A percentile compares a stretch with the other conserved stretches of the same genome.
These are phyloP conservation scores for Xylaria scruposa DNA, from an alignment of 495 filamentous ascomycete species.

Conservation along the genomic window DNA sequence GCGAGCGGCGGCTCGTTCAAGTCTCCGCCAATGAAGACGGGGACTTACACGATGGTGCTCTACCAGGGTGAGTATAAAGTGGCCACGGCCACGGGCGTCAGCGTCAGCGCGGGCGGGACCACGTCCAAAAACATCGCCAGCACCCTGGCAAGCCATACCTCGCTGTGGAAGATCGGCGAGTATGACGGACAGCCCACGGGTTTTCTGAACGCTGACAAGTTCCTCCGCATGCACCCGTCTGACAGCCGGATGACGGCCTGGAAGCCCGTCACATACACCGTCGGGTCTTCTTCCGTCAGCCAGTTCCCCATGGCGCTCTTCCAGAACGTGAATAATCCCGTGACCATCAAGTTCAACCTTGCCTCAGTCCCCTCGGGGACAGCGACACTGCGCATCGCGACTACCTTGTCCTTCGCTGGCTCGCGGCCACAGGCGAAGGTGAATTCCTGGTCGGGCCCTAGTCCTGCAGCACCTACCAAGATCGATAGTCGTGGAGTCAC, in stretches of 20 bases:
- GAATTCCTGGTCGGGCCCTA: constrained; percentile 56
- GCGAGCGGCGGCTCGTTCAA: constrained; percentile 60
- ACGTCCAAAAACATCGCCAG: constrained; percentile 61
- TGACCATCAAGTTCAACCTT: constrained; percentile 67
- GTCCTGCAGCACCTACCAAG: constrained; percentile 64
- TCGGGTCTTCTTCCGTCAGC: constrained; percentile 55
- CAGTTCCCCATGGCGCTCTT: constrained; percentile 73
- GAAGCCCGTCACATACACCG: constrained; percentile 64
- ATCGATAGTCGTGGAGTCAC: constrained; percentile 70
- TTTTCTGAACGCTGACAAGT: constrained; percentile 70
- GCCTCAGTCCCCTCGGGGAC: constrained; percentile 53
- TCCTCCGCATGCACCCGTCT: constrained; percentile 70
- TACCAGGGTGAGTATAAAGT: constrained; percentile 70
- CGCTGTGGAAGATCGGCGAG: constrained; percentile 68
- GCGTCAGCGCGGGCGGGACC: constrained; percentile 60
- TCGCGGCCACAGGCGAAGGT: constrained; percentile 56
- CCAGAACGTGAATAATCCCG: constrained; percentile 65
- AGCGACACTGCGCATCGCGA: constrained; percentile 67
- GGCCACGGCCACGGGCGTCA: constrained; percentile 56
- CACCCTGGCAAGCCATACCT: constrained; percentile 52
- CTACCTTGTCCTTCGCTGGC: constrained; percentile 67
- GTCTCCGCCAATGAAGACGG: constrained; percentile 70
- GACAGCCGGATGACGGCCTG: constrained; percentile 67
- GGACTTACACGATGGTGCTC: constrained; percentile 70
- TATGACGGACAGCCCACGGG: constrained; percentile 69